Evolutionary conservation across 805 yeast species (phyloP), one percentile per base, ranked within the genome.

Genomic region (Yamadazyma endophytica): DNA sequence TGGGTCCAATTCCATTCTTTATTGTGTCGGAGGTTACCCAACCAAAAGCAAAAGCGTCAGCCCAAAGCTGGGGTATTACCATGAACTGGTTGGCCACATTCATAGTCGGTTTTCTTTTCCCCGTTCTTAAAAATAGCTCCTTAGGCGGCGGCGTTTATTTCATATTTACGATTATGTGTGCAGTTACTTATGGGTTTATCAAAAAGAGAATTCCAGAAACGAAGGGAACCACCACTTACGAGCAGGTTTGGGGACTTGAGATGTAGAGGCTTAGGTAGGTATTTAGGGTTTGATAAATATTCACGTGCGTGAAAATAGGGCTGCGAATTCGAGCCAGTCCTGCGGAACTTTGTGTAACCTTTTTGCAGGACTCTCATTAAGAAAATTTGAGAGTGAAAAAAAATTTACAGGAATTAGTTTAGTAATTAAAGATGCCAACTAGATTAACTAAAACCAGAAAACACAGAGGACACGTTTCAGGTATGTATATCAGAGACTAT

Each of bases 391-490:
- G 13, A 13, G 12, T 7, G 6, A 20, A 29, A 33, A 29, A 29
- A 33, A 24, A 13, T 33, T 33, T 29, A 26, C 26, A 29, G 28
- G 19, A 31, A 33, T 29, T 39, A 35, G 32, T 29, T 26, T 32
- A 32, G n/a, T 21, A 47, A 46, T 40, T 37, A 45, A 71, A 68
- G 68, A 89, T 89, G 97, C 97, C 97, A 72, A 85, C 97, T 81
- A 88, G 97, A 86, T 82, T 86, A 68, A 84, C 95, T 66, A 89
- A 92, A 75, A 92, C 97, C 75, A 88, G 99, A 85, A 92, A 92
- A 81, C 96, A 87, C 84, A 88, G 99, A 85, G 99, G 99, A 77
- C 82, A 92, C 95, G 97, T 92, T 74, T 86, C 97, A 69, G 95
- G 94, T 85, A 84, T 77, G 94, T 79, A 58, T n/a, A n/a, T n/a